Conservation (phyloP, 2,329 filamentous ascomycete species). For the Zasmidium angulare region DNA sequence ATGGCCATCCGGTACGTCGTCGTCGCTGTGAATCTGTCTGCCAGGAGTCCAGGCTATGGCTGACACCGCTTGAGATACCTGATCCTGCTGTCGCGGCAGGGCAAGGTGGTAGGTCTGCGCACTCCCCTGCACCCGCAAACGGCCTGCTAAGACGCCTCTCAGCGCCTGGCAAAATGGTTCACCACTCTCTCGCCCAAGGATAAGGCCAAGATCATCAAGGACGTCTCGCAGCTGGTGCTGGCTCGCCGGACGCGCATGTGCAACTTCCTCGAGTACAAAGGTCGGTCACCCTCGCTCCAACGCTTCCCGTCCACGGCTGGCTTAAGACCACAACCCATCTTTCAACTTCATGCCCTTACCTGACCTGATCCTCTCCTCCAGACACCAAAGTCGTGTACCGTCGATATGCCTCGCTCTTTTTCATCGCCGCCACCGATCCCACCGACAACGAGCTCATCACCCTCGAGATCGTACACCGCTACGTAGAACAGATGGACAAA, state of each 20-base stretch:
- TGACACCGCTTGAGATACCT: constrained; percentile 67
- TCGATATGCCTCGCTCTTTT: constrained; percentile 97
- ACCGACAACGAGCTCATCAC: constrained; percentile 98
- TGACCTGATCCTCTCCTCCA: constrained; percentile 41
- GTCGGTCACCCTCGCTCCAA: constrained; percentile 48
- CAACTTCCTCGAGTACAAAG: constrained; percentile 99
- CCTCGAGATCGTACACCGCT: constrained; percentile 97
- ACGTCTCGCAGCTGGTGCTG: constrained; percentile 95
- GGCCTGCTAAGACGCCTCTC: constrained; percentile 18
- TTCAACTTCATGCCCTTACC: constrained; percentile 17
- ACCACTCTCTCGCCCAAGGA: constrained; percentile 95
- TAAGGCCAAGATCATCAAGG: constrained; percentile 99
- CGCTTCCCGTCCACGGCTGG: constrained; percentile 7
- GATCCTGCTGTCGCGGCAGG: constrained; percentile 94
- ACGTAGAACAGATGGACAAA: constrained; percentile 99
- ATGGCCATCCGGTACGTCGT: constrained; percentile 59
- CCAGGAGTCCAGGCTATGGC: neutral
- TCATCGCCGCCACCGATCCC: constrained; percentile 96
- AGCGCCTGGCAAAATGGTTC: constrained; percentile 99
- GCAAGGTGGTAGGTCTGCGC: constrained; percentile 82
- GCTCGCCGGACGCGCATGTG: constrained; percentile 97
- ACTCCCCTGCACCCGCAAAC: constrained; percentile 15
- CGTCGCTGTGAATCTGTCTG: neutral
- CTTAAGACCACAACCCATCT: constrained; percentile 11
- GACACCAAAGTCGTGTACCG: constrained; percentile 99